Percentiles rank a stretch among this genome's conserved stretches.
Conservation (phyloP, 108 stramenopile genomes). For the Epithemia pelagica region DNA sequence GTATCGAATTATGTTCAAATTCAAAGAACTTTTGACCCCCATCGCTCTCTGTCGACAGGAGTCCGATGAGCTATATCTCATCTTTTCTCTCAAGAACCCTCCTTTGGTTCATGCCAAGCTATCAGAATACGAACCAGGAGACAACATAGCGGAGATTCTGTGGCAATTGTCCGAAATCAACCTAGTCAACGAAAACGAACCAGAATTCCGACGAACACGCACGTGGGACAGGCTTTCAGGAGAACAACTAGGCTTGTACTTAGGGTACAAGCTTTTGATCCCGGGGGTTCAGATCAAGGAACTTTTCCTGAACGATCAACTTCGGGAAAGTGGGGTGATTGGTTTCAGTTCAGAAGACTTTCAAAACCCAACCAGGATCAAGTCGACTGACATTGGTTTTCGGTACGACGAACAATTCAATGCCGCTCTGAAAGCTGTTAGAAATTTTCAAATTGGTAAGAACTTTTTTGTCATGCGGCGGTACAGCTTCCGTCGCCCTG, state of each 20-base stretch:
- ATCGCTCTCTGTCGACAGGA: background rate
- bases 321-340: slow-evolving; percentile 10
- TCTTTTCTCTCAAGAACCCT: slow-evolving; percentile 3
- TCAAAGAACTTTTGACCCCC: slow-evolving; percentile 1
- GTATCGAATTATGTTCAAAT: background rate
- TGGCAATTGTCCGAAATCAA: no score
- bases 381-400: background rate
- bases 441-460: background rate
- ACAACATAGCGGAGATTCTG: no score
- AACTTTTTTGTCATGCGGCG: no score
- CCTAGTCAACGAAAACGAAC: no score
- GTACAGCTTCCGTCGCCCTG: no score
- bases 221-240: background rate
- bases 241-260: background rate
- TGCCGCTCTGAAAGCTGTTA: background rate
- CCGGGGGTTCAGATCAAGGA: background rate
- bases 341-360: slow-evolving; percentile 8
- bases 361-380: background rate
- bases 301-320: background rate
- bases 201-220: no score
- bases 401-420: background rate
- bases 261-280: slow-evolving; percentile 6
- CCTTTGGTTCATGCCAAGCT: background rate
- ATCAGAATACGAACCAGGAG: no score
- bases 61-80: background rate